Evolutionary conservation across 306 rosid species (phyloP).

Genomic region (Quercus aquifolioides): DNA sequence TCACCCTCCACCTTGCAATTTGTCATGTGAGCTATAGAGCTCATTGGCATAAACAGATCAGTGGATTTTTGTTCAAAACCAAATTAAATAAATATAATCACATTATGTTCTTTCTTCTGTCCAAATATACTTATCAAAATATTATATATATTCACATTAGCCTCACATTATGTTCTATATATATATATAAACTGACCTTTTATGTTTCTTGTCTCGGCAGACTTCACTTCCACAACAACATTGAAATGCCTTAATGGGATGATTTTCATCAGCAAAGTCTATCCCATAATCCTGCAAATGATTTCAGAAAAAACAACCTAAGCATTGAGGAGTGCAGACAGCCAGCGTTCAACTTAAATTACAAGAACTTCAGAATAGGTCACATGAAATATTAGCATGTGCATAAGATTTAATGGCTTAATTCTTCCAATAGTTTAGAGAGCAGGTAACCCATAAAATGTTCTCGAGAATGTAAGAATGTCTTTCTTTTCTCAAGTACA

Average conservation of each 20-base stretch:
- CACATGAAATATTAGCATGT: background rate
- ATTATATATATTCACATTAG: background rate
- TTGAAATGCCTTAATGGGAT: conserved; percentile 74
- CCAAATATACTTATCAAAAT: too few relatives aligned
- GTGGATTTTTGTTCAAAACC: background rate
- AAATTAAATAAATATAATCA: background rate
- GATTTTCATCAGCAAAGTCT: conserved; percentile 70
- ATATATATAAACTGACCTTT: conserved; percentile 39
- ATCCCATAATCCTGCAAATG: conserved; percentile 79
- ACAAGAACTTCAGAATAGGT: background rate
- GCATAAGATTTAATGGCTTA: background rate
- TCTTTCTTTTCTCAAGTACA: too few relatives aligned
- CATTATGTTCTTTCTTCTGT: too few relatives aligned
- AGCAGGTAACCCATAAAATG: background rate
- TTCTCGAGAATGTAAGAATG: background rate
- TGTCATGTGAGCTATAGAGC: background rate
- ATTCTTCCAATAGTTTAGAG: background rate
- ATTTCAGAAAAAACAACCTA: conserved; percentile 7
- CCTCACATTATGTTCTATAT: background rate
- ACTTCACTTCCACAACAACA: conserved; percentile 69
- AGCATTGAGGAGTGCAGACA: background rate
- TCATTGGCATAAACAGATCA: background rate
- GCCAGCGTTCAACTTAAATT: background rate
- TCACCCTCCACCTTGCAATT: too few relatives aligned
- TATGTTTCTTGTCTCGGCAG: conserved; percentile 51